These are phyloP conservation scores for Phytopythium ostracodes DNA, from an alignment of 352 stramenopile species.

Conservation along the genomic window DNA sequence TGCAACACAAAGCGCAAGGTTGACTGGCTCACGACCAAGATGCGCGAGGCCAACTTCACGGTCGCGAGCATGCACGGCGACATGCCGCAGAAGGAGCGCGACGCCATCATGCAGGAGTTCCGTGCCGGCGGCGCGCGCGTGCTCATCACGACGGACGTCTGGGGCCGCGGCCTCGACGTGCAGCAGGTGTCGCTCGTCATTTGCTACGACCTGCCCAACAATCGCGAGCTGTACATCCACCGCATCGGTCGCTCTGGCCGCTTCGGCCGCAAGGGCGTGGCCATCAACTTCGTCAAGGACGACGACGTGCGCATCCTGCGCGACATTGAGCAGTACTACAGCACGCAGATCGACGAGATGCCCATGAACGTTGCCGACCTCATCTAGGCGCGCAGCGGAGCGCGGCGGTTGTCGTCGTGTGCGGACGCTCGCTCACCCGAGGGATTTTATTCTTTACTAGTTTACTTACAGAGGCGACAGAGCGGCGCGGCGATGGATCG, in stretches of 20 bases:
- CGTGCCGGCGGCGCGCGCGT: constrained; percentile 92
- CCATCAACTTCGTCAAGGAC: constrained; percentile 98
- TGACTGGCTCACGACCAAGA: constrained; percentile 96
- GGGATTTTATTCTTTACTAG: not conserved
- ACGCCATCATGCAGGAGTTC: constrained; percentile 98
- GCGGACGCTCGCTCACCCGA: not conserved
- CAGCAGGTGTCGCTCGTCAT: constrained; percentile 97
- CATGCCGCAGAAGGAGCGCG: constrained; percentile 94
- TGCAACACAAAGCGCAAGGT: constrained; percentile 98
- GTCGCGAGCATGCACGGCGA: constrained; percentile 97
- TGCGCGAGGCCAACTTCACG: constrained; percentile 96
- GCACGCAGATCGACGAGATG: constrained; percentile 99
- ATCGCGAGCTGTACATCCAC: constrained; percentile 96
- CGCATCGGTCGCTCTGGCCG: constrained; percentile 95
- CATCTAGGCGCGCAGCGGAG: constrained; percentile 78
- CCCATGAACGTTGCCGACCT: constrained; percentile 99
- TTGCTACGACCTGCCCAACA: constrained; percentile 96
- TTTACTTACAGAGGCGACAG: not conserved
- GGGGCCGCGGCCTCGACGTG: constrained; percentile 96
- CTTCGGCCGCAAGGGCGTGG: constrained; percentile 96
- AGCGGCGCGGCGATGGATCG: not conserved
- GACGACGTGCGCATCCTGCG: constrained; percentile 93
- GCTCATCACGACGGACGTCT: constrained; percentile 97
- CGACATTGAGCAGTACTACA: constrained; percentile 99
- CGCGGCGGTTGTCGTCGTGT: not conserved